These are phyloP conservation scores for Arthrobotrys entomopaga DNA, from an alignment of 2,329 filamentous ascomycete genomes.

Conservation along the genomic window DNA sequence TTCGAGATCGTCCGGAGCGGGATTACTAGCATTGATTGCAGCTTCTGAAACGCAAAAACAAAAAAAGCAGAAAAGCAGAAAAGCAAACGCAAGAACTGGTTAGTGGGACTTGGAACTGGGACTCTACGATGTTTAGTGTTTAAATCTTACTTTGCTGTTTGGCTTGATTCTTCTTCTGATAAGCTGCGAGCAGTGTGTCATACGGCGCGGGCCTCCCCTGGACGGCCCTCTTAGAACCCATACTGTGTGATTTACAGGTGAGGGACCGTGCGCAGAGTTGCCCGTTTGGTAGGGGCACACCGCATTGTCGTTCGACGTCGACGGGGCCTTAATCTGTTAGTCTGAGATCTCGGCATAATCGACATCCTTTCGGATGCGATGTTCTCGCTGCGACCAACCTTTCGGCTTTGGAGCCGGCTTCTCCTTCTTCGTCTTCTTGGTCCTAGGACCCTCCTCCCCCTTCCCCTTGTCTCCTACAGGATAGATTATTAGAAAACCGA, in stretches of 20 bases:
- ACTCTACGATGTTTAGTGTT: not conserved
- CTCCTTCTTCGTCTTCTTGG: conserved; percentile 90
- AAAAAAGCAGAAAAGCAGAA: conserved; percentile 55
- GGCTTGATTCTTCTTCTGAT: conserved; percentile 98
- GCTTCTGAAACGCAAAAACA: conserved; percentile 71
- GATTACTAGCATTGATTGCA: conserved; percentile 92
- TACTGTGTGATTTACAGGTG: conserved; percentile 94
- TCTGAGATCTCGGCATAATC: conserved; percentile 26
- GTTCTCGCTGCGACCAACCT: conserved; percentile 64
- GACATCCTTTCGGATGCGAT: conserved; percentile 36
- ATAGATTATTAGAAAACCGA: conserved; percentile 55
- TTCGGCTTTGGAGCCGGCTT: conserved; percentile 83
- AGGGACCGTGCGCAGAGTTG: conserved; percentile 86
- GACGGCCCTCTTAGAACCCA: conserved; percentile 91
- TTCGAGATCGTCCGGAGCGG: conserved; percentile 85
- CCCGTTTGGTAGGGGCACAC: conserved; percentile 84
- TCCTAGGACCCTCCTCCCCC: conserved; percentile 77
- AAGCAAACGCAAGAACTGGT: conserved; percentile 34
- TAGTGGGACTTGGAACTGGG: conserved; percentile 26
- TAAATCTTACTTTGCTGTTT: conserved; percentile 85
- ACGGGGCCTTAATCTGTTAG: conserved; percentile 71
- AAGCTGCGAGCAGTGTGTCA: conserved; percentile 86
- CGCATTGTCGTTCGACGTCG: conserved; percentile 92
- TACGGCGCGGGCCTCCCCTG: conserved; percentile 88
- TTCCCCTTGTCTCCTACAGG: conserved; percentile 57